Percentiles rank a stretch among this genome's conserved stretches.
Conservation (phyloP, 116 monocot species). For the Cymodocea nodosa region DNA sequence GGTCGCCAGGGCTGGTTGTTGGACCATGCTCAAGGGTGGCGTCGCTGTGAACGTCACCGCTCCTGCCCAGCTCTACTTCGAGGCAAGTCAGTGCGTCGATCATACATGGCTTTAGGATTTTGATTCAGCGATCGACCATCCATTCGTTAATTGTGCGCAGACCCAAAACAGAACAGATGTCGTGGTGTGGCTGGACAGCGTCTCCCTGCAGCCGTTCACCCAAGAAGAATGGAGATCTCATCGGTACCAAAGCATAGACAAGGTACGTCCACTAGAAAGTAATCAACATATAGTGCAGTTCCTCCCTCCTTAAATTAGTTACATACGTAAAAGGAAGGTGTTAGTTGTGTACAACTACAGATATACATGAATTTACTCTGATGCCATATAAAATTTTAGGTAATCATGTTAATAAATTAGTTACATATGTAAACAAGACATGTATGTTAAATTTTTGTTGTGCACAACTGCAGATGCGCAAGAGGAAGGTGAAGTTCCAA, state of each 20-base stretch:
- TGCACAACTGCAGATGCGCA: conserved; percentile 10
- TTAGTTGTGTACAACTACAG: no score
- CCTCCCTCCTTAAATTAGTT: no score
- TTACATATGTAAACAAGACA: conserved; percentile 5
- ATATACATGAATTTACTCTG: no score
- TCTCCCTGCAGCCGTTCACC: conserved; percentile 80
- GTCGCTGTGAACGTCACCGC: conserved; percentile 36
- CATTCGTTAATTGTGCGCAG: conserved; percentile 20
- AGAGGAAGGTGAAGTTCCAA: conserved; percentile 6
- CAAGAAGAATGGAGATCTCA: conserved; percentile 60
- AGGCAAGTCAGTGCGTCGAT: no score
- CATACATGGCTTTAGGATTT: no score
- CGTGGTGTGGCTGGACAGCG: conserved; percentile 70
- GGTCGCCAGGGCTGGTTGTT: conserved; percentile 47
- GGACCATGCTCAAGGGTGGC: conserved; percentile 93
- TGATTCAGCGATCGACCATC: no score
- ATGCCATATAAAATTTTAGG: no score
- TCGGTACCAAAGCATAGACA: conserved; percentile 25
- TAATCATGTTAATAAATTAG: no score
- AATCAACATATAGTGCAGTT: no score
- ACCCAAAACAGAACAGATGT: conserved; percentile 21
- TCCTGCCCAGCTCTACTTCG: conserved; percentile 42
- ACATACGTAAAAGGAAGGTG: no score
- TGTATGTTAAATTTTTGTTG: no score
- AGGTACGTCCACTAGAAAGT: conserved; percentile 17